phyloP scores from a whole-genome alignment of 2,329 filamentous ascomycete genomes.

The Botryotinia narcissicola region DNA sequence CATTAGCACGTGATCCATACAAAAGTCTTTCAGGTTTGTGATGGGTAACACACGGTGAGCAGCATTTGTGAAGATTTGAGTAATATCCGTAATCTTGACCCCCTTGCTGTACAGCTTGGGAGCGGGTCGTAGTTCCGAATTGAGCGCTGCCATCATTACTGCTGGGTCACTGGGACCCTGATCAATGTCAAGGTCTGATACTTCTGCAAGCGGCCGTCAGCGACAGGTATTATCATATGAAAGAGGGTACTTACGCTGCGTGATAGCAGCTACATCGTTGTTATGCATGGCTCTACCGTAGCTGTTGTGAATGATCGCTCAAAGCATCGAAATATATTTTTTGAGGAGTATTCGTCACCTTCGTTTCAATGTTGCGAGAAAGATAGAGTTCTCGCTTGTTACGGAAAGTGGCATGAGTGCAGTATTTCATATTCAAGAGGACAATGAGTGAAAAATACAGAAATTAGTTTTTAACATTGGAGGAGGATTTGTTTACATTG shows the following conservation, averaged over 20 bases:
- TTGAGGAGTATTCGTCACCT: background rate
- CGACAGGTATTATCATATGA: background rate
- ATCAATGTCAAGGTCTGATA: conserved; percentile 34
- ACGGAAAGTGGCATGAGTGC: conserved; percentile 11
- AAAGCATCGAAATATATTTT: background rate
- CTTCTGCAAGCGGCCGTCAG: conserved; percentile 30
- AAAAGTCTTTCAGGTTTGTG: conserved; percentile 10
- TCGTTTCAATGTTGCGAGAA: conserved; percentile 9
- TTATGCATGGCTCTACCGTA: conserved; percentile 29
- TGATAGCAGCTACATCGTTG: conserved; percentile 30
- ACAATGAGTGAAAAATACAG: background rate
- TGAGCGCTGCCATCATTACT: conserved; percentile 30
- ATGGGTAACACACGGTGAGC: conserved; percentile 47
- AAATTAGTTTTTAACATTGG: background rate
- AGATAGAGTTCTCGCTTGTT: conserved; percentile 14
- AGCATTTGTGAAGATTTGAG: conserved; percentile 53
- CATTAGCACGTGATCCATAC: conserved; percentile 32
- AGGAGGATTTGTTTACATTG: background rate
- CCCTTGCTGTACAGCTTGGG: conserved; percentile 44
- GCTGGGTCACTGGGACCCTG: conserved; percentile 28
- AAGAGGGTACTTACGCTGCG: conserved; percentile 28
- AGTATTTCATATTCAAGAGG: background rate
- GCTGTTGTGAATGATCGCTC: background rate
- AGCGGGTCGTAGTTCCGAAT: conserved; percentile 33
- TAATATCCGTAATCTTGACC: conserved; percentile 58